Conservation (phyloP, 805 yeast genomes). For the Candida glaebosa region DNA sequence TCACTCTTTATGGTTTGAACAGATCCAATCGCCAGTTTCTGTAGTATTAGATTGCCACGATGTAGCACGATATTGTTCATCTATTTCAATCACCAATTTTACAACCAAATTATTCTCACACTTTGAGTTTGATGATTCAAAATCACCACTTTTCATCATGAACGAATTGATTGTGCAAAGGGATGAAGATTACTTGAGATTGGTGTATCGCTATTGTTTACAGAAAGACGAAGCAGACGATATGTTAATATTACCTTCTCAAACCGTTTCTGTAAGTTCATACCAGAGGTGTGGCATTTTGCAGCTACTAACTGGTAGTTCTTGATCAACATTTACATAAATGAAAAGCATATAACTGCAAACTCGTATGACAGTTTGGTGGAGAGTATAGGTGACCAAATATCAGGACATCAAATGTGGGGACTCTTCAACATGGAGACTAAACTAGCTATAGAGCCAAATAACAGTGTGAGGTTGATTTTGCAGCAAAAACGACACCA, state of each 20-base stretch:
- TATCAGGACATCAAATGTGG: slow-evolving; percentile 9
- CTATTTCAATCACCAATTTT: neutral
- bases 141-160: neutral
- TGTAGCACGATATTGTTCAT: neutral
- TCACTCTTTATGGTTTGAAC: neutral
- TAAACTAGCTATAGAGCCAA: slow-evolving; percentile 7
- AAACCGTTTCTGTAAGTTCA: neutral
- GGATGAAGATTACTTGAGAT: slow-evolving; percentile 7
- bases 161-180: slow-evolving; percentile 7
- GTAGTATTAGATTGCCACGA: slow-evolving; percentile 7
- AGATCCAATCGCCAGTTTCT: slow-evolving; percentile 8
- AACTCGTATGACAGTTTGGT: slow-evolving; percentile 10
- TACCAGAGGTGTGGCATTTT: neutral
- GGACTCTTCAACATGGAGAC: slow-evolving; percentile 9
- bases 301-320: slow-evolving; percentile 2
- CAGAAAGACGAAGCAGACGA: neutral
- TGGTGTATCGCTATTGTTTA: slow-evolving; percentile 5
- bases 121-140: no score
- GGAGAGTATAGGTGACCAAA: slow-evolving; percentile 10
- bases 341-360: slow-evolving; percentile 7
- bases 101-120: neutral
- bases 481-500: neutral
- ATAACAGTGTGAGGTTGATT: neutral
- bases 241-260: neutral
- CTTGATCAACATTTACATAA: slow-evolving; percentile 11